These are phyloP conservation scores for Pontederia paniculata DNA, from an alignment of 176 grass and related monocot genomes.

Conservation along the genomic window DNA sequence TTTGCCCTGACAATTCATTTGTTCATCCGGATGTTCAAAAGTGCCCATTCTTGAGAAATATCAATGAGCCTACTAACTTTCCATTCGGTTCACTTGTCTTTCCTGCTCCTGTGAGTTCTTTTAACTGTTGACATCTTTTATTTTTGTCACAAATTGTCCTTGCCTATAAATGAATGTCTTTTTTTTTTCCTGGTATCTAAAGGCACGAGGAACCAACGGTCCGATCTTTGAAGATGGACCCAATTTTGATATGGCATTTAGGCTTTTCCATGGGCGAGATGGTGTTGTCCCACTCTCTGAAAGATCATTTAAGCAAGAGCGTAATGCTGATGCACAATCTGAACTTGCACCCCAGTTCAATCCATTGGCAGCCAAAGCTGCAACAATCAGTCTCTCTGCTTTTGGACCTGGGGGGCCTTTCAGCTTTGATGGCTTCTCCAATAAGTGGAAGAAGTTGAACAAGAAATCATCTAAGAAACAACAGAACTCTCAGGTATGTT, in stretches of 20 bases:
- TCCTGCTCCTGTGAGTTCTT: slow-evolving; percentile 43
- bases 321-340: slow-evolving; percentile 28
- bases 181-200: slow-evolving; percentile 20
- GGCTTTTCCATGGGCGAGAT: slow-evolving; percentile 83
- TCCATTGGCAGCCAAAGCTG: slow-evolving; percentile 84
- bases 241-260: slow-evolving; percentile 91
- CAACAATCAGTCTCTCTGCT: slow-evolving; percentile 82
- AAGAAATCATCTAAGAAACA: slow-evolving; percentile 46
- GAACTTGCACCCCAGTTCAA: slow-evolving; percentile 39
- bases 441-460: slow-evolving; percentile 34
- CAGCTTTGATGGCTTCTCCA: slow-evolving; percentile 58
- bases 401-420: slow-evolving; percentile 63
- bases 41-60: slow-evolving; percentile 94
- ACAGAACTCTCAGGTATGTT: no score
- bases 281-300: slow-evolving; percentile 81
- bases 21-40: slow-evolving; percentile 59
- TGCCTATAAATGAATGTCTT: neutral
- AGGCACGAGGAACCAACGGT: slow-evolving; percentile 75
- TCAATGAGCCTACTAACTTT: slow-evolving; percentile 83
- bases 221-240: slow-evolving; percentile 98
- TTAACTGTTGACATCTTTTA: neutral
- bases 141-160: slow-evolving; percentile 5
- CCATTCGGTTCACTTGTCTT: slow-evolving; percentile 49
- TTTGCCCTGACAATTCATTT: slow-evolving; percentile 35
- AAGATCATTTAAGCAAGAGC: slow-evolving; percentile 30